A percentile compares a stretch with the other conserved stretches of the same genome.
Conservation (phyloP, 148 eudicot genomes). For the Polygonum aviculare region DNA sequence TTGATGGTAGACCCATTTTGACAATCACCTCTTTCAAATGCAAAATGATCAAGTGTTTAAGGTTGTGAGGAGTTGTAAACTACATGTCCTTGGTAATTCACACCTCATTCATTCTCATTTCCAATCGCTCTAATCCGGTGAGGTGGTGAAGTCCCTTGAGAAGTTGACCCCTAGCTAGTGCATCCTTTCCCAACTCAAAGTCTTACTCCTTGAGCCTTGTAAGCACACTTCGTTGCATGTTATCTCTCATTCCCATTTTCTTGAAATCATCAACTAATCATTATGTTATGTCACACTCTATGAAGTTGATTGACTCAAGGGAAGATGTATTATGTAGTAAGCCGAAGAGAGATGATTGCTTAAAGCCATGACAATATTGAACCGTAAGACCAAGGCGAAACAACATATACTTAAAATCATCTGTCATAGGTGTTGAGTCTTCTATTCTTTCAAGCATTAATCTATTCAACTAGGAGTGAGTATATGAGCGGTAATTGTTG, state of each 20-base stretch:
- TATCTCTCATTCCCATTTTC: neutral
- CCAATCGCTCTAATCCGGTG: neutral
- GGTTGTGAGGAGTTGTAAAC: neutral
- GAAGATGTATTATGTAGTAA: too few species aligned
- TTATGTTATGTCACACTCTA: too few species aligned
- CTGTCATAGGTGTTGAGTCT: too few species aligned
- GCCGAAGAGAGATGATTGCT: too few species aligned
- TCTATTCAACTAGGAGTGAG: too few species aligned
- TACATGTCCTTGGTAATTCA: neutral
- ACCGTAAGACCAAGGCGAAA: too few species aligned
- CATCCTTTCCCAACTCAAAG: neutral
- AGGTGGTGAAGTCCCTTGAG: neutral
- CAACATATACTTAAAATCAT: too few species aligned
- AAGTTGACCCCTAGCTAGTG: neutral
- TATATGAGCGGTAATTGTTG: too few species aligned
- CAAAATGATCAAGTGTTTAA: neutral
- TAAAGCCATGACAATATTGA: too few species aligned
- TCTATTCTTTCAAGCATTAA: too few species aligned
- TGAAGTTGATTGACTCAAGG: too few species aligned
- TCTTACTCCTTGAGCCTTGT: too few species aligned
- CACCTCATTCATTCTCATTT: neutral
- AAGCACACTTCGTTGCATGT: neutral
- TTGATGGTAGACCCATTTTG: neutral
- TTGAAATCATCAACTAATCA: neutral
- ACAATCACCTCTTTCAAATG: neutral